phyloP scores from a whole-genome alignment of 1,139 yeast species.

The Hanseniaspora sp. region DNA sequence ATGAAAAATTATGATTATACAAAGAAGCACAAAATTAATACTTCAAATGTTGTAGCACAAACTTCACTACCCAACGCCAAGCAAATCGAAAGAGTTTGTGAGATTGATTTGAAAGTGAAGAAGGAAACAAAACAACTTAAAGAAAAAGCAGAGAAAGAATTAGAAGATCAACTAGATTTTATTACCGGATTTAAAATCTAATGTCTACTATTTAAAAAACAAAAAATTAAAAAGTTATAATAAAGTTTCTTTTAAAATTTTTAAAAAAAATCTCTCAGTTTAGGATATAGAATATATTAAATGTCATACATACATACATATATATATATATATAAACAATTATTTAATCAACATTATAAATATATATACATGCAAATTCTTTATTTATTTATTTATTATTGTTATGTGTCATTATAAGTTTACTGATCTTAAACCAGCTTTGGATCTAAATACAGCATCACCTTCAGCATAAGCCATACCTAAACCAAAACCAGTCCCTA shows the following conservation, averaged over 20 bases:
- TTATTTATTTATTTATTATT: neutral
- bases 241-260: neutral
- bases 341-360: too few relatives aligned
- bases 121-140: conserved; percentile 33
- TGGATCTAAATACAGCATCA: conserved; percentile 84
- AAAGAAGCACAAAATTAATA: conserved; percentile 1
- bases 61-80: conserved; percentile 34
- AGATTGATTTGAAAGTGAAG: conserved; percentile 38
- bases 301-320: neutral
- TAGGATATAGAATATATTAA: conserved; percentile 5
- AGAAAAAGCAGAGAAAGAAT: conserved; percentile 40
- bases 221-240: neutral
- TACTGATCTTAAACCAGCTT: conserved; percentile 62
- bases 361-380: neutral
- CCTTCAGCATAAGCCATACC: conserved; percentile 98
- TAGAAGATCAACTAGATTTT: conserved; percentile 48
- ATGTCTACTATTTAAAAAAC: neutral
- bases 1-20: conserved; percentile 9
- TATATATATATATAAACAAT: too few relatives aligned
- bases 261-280: neutral
- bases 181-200: conserved; percentile 43
- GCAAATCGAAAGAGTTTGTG: conserved; percentile 30
- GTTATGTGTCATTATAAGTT: conserved; percentile 38
- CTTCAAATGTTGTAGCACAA: conserved; percentile 30
- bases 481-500: conserved; percentile 89